Conservation (phyloP, 169 alveolate genomes). For the Toxoplasma gondii region DNA sequence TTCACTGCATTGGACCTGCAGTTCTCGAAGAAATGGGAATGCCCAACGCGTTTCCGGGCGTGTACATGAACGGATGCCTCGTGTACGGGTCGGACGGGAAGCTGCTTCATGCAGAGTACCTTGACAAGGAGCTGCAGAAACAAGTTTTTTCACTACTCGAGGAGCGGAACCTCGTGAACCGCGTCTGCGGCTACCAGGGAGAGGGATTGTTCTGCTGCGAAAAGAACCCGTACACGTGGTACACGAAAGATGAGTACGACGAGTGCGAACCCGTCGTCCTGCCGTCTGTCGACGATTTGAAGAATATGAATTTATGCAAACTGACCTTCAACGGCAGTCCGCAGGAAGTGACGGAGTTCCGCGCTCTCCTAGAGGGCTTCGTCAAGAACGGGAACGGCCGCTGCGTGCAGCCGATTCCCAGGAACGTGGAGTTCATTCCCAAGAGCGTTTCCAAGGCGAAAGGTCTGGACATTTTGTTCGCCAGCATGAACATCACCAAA, state of each 20-base stretch:
- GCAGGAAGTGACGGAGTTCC: conserved; percentile 64
- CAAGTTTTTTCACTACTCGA: conserved; percentile 61
- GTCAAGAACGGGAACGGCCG: conserved; percentile 68
- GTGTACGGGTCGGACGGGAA: conserved; percentile 71
- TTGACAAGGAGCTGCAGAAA: conserved; percentile 55
- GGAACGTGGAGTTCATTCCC: conserved; percentile 75
- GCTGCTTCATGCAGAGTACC: conserved; percentile 49
- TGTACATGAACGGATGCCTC: conserved; percentile 73
- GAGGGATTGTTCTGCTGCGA: conserved; percentile 61
- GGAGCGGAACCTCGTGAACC: conserved; percentile 50
- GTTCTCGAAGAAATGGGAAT: conserved; percentile 25
- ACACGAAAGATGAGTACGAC: conserved; percentile 43
- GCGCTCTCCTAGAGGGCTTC: conserved; percentile 68
- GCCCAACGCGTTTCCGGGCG: conserved; percentile 71
- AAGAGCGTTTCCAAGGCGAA: conserved; percentile 75
- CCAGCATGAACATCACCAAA: conserved; percentile 68
- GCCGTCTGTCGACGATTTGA: conserved; percentile 40
- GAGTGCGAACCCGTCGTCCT: conserved; percentile 60
- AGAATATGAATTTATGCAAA: conserved; percentile 55
- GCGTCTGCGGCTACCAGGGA: conserved; percentile 64
- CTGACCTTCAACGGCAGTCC: conserved; percentile 65
- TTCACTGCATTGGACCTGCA: conserved; percentile 31
- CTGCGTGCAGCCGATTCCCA: conserved; percentile 75
- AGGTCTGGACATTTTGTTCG: conserved; percentile 77
- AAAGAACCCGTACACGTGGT: conserved; percentile 60